Evolutionary conservation across 257 asterid genomes (phyloP).

Genomic region (Solanum pinnatisectum): DNA sequence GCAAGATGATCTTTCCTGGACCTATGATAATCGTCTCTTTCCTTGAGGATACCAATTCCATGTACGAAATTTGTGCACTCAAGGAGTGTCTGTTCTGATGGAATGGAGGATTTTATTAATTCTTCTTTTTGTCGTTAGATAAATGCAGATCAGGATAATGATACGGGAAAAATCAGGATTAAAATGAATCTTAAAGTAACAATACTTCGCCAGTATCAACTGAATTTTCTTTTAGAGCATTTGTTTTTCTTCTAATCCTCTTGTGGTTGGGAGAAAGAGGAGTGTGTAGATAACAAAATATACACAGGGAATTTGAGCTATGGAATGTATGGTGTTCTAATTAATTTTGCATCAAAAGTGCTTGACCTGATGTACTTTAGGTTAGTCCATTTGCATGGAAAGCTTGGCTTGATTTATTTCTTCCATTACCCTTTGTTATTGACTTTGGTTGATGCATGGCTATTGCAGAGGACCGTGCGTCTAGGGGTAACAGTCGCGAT

Average conservation of each 20-base stretch:
- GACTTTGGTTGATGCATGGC: background rate
- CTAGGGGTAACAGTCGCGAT: constrained; percentile 18
- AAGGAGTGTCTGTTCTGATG: background rate
- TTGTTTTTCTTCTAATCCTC: background rate
- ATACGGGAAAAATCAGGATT: background rate
- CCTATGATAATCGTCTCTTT: background rate
- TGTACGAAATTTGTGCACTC: background rate
- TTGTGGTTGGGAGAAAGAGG: background rate
- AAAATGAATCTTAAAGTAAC: background rate
- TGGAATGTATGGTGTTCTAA: background rate
- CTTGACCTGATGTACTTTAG: background rate
- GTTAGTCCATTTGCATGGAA: background rate
- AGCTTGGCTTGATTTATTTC: background rate
- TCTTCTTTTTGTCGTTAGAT: background rate
- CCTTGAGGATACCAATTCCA: background rate
- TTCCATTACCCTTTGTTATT: background rate
- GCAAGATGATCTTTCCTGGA: background rate
- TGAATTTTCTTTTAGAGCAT: background rate
- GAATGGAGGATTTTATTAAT: background rate
- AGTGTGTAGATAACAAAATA: background rate
- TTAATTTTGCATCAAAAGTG: background rate
- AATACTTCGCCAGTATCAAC: background rate
- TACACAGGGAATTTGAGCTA: background rate
- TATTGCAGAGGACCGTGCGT: constrained; percentile 40
- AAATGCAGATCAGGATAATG: background rate